Evolutionary conservation across 768 basidiomycete species (phyloP).

Genomic region (Boletus tomentosulus): DNA sequence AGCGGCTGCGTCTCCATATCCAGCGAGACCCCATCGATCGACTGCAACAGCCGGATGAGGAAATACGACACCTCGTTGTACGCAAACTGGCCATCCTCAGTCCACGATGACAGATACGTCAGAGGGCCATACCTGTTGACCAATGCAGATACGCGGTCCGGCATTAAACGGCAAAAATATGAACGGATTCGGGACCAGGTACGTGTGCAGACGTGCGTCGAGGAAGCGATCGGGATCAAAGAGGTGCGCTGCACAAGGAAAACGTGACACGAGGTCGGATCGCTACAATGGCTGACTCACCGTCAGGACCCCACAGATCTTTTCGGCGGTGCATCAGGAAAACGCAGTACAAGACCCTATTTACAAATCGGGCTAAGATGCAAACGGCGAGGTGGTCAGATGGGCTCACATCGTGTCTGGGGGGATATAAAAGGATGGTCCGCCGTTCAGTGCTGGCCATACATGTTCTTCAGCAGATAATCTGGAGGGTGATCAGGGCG

Average conservation of each 20-base stretch:
- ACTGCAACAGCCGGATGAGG: conserved; percentile 48
- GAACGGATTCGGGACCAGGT: conserved; percentile 55
- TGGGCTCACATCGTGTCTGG: conserved; percentile 28
- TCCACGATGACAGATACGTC: neutral
- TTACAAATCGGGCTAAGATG: neutral
- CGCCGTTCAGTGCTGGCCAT: conserved; percentile 21
- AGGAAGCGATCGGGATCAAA: conserved; percentile 69
- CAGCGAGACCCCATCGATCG: conserved; percentile 40
- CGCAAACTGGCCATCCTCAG: conserved; percentile 39
- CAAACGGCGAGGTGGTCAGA: neutral
- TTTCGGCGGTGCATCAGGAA: conserved; percentile 35
- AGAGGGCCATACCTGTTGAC: conserved; percentile 35
- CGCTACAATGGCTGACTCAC: conserved; percentile 7
- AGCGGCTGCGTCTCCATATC: conserved; percentile 35
- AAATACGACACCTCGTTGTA: conserved; percentile 54
- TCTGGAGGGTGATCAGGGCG: conserved; percentile 10
- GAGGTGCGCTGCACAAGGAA: conserved; percentile 17
- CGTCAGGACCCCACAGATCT: conserved; percentile 29
- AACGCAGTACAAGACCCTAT: conserved; percentile 15
- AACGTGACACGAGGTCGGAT: neutral
- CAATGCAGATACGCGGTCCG: conserved; percentile 62
- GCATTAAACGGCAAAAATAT: conserved; percentile 71
- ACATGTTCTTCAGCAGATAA: conserved; percentile 11
- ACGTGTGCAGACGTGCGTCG: conserved; percentile 51
- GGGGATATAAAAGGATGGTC: conserved; percentile 53